Evolutionary conservation across 192 early-diverging fungal genomes (phyloP).

Genomic region (Podila epigama): DNA sequence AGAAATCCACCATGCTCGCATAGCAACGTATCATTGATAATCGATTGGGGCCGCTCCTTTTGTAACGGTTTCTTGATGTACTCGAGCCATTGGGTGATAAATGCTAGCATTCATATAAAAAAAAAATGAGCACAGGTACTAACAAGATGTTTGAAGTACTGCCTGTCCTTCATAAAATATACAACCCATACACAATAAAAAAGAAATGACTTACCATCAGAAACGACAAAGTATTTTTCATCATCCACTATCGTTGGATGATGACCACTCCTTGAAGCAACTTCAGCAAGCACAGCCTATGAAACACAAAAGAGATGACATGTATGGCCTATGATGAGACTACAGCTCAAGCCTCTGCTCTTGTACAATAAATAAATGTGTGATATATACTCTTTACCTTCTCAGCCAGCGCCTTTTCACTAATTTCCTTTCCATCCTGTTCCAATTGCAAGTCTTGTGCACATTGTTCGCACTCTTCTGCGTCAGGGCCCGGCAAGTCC

Average conservation of each 20-base stretch:
- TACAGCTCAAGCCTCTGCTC: neutral
- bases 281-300: neutral
- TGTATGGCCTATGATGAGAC: neutral
- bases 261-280: neutral
- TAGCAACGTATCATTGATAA: constrained; percentile 13
- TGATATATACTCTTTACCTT: too few species aligned
- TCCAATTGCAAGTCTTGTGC: neutral
- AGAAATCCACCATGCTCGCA: constrained; percentile 21
- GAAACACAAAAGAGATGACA: neutral
- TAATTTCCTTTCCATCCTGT: neutral
- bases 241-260: neutral
- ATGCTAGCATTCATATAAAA: neutral
- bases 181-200: neutral
- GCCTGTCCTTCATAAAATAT: constrained; percentile 23
- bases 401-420: constrained; percentile 13
- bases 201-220: neutral
- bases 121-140: neutral
- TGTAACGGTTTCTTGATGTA: constrained; percentile 15
- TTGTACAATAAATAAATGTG: neutral
- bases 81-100: constrained; percentile 23
- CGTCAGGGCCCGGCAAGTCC: neutral
- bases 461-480: constrained; percentile 14
- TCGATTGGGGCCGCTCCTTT: constrained; percentile 2
- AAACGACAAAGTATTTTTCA: neutral
- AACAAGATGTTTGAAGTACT: too few species aligned